Evolutionary conservation across 1,284 basidiomycete genomes (phyloP).

Genomic region (Heterobasidion parviporum): DNA sequence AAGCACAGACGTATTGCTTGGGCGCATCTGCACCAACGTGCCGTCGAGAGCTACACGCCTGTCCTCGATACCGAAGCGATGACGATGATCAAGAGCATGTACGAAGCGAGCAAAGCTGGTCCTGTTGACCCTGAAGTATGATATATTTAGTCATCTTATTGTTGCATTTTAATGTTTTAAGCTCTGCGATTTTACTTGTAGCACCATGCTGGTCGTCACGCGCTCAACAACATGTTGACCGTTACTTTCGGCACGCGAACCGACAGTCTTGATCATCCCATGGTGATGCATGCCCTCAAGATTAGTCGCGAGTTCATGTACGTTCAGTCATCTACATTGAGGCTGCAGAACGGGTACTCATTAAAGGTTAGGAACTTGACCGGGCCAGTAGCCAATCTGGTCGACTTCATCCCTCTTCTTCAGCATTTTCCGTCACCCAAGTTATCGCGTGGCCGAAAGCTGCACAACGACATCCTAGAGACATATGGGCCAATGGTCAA

Average conservation of each 20-base stretch:
- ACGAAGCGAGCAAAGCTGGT: background rate
- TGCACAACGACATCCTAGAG: background rate
- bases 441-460: background rate
- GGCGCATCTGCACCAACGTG: background rate
- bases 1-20: background rate
- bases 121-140: background rate
- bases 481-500: background rate
- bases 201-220: background rate
- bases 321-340: background rate
- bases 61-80: background rate
- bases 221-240: background rate
- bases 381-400: background rate
- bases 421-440: background rate
- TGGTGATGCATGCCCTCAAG: background rate
- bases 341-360: no score
- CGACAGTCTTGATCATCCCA: background rate
- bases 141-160: no score
- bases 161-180: background rate
- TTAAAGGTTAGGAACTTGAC: background rate
- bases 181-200: background rate
- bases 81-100: background rate
- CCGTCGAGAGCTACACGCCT: background rate
- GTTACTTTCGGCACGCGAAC: background rate
- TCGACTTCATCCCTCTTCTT: background rate
- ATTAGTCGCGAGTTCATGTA: background rate